Conservation (phyloP, 306 rosid species). For the Inga leiocalycina region DNA sequence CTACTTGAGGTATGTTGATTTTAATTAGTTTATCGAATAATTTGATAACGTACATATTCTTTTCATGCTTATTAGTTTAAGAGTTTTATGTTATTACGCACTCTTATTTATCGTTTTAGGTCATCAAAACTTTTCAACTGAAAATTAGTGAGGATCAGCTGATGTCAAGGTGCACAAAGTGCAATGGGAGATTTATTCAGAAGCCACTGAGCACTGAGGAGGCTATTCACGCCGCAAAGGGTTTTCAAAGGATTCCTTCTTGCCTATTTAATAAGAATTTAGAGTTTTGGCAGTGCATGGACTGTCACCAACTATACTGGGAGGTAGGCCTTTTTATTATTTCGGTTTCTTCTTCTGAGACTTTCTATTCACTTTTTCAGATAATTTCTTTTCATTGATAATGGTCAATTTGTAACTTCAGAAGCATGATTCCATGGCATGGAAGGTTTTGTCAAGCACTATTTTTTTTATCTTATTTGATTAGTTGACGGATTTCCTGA, state of each 20-base stretch:
- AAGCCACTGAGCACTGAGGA: constrained; percentile 83
- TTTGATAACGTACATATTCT: constrained; percentile 22
- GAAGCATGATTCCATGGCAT: neutral
- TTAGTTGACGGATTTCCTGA: neutral
- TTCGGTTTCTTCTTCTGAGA: neutral
- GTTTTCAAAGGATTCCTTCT: constrained; percentile 82
- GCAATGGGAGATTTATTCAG: constrained; percentile 92
- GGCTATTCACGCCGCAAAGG: constrained; percentile 85
- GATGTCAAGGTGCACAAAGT: constrained; percentile 94
- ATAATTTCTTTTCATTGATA: constrained; percentile 13
- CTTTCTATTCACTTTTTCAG: constrained; percentile 6
- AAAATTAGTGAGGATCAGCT: constrained; percentile 74
- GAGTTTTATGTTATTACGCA: neutral
- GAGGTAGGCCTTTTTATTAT: constrained; percentile 56
- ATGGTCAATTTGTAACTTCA: constrained; percentile 12
- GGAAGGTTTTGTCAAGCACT: neutral
- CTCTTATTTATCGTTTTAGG: constrained; percentile 47
- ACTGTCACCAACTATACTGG: constrained; percentile 93
- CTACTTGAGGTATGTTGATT: constrained; percentile 68
- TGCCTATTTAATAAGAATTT: constrained; percentile 87
- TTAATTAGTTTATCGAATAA: neutral
- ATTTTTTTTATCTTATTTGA: neutral
- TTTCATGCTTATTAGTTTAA: neutral
- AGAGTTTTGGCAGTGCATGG: constrained; percentile 95
- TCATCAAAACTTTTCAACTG: constrained; percentile 77